These are phyloP conservation scores for Botrytis paeoniae DNA, from an alignment of 2,329 filamentous ascomycete species.

Conservation along the genomic window DNA sequence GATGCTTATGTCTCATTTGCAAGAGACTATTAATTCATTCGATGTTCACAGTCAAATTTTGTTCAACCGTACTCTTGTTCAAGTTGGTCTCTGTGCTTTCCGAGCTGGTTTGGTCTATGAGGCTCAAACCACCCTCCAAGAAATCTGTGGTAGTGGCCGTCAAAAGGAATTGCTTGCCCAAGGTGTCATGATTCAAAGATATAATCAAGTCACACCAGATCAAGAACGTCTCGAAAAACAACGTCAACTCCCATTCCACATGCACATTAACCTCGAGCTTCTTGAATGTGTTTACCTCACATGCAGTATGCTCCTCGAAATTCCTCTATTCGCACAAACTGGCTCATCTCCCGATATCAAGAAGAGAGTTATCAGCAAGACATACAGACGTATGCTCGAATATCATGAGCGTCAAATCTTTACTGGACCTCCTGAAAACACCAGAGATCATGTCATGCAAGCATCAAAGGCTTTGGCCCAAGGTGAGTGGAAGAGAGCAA, in stretches of 20 bases:
- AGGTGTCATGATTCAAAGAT: slow-evolving; percentile 97
- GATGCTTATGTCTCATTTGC: slow-evolving; percentile 99
- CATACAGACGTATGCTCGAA: slow-evolving; percentile 97
- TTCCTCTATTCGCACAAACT: slow-evolving; percentile 92
- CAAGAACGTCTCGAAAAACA: slow-evolving; percentile 97
- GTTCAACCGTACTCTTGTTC: slow-evolving; percentile 96
- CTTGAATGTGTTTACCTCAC: slow-evolving; percentile 98
- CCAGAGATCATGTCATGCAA: slow-evolving; percentile 98
- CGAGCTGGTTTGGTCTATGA: slow-evolving; percentile 95
- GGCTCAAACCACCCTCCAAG: slow-evolving; percentile 93
- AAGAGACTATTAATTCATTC: slow-evolving; percentile 95
- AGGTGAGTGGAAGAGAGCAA: slow-evolving; percentile 98
- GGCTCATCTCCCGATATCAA: slow-evolving; percentile 95
- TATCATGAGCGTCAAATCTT: slow-evolving; percentile 99
- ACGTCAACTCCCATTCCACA: slow-evolving; percentile 97
- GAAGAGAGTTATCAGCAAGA: slow-evolving; percentile 98
- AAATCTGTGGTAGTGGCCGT: slow-evolving; percentile 94
- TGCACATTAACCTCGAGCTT: slow-evolving; percentile 99
- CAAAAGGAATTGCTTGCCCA: slow-evolving; percentile 98
- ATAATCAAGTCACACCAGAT: slow-evolving; percentile 92
- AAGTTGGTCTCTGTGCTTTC: slow-evolving; percentile 98
- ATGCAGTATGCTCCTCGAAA: slow-evolving; percentile 98
- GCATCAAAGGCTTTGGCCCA: slow-evolving; percentile 94
- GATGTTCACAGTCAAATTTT: slow-evolving; percentile 97
- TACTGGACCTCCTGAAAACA: slow-evolving; percentile 97